Conservation (phyloP, 1,284 basidiomycete species). For the Amylostereum areolatum region DNA sequence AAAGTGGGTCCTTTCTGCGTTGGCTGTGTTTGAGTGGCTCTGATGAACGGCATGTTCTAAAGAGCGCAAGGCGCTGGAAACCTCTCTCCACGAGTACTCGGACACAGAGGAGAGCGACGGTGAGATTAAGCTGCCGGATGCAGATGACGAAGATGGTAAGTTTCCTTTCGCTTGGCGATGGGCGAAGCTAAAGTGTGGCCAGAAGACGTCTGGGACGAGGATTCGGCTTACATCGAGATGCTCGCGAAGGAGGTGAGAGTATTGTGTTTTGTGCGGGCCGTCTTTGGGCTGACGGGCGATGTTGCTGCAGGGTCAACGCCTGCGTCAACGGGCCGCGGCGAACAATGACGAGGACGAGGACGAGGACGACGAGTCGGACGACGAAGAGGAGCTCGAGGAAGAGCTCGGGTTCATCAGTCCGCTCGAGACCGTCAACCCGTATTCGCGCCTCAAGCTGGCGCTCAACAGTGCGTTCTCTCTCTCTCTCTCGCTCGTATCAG, state of each 20-base stretch:
- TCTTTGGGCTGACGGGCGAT: conserved; percentile 5
- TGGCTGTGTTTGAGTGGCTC: not conserved
- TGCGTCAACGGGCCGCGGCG: conserved; percentile 48
- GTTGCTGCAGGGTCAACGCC: conserved; percentile 52
- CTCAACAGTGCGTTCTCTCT: conserved; percentile 45
- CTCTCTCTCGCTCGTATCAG: not conserved
- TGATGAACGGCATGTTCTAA: conserved; percentile 3
- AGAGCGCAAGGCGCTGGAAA: conserved; percentile 67
- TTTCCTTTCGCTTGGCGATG: conserved; percentile 2
- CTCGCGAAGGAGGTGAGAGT: conserved; percentile 66
- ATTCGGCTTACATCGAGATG: conserved; percentile 77
- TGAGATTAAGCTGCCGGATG: conserved; percentile 52
- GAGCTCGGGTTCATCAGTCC: conserved; percentile 78
- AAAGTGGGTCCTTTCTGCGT: conserved; percentile 34
- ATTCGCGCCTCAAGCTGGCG: conserved; percentile 67
- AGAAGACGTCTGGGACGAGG: conserved; percentile 83
- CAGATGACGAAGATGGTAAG: conserved; percentile 69
- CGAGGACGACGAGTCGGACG: conserved; percentile 51
- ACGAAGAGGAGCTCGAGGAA: conserved; percentile 70
- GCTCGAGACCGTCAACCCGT: conserved; percentile 68
- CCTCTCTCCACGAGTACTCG: conserved; percentile 46
- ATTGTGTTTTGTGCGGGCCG: conserved; percentile 2
- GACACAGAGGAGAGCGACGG: conserved; percentile 60
- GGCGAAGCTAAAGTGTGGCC: conserved; percentile 10
- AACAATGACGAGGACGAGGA: conserved; percentile 37